These are phyloP conservation scores for Sporothrix protearum DNA, from an alignment of 2,329 filamentous ascomycete species.

Conservation along the genomic window DNA sequence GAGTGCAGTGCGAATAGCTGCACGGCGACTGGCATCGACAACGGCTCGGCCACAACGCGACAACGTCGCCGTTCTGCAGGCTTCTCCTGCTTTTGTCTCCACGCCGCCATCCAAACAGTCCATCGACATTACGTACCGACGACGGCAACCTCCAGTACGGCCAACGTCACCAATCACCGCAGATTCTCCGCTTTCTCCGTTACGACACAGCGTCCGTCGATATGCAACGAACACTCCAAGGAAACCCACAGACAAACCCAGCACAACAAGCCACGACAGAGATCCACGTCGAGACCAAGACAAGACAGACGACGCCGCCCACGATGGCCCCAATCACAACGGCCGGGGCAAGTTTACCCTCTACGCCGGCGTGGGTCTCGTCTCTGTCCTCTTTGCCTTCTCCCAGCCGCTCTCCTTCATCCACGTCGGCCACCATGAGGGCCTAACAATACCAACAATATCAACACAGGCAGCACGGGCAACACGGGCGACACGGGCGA, in stretches of 20 bases:
- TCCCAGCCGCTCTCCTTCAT: slow-evolving; percentile 17
- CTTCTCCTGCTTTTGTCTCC: neutral
- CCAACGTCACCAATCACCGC: neutral
- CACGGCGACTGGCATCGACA: neutral
- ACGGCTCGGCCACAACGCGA: neutral
- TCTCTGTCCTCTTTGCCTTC: slow-evolving; percentile 22
- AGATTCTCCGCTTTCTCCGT: neutral
- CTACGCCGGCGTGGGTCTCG: slow-evolving; percentile 22
- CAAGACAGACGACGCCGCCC: neutral
- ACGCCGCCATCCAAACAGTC: neutral
- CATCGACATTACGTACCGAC: neutral
- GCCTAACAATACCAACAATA: neutral
- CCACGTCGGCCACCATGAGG: neutral
- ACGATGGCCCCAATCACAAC: neutral
- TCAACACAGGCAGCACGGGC: neutral
- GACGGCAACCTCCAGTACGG: neutral
- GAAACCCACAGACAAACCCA: neutral
- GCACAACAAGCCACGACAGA: neutral
- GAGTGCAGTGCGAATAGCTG: neutral
- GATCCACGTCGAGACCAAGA: neutral
- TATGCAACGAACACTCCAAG: neutral
- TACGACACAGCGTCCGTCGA: neutral
- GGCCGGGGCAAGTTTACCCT: slow-evolving; percentile 13
- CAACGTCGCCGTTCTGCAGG: too few species aligned
- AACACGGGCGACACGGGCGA: neutral